These are phyloP conservation scores for Pythium folliculosum DNA, from an alignment of 352 stramenopile genomes.

Conservation along the genomic window DNA sequence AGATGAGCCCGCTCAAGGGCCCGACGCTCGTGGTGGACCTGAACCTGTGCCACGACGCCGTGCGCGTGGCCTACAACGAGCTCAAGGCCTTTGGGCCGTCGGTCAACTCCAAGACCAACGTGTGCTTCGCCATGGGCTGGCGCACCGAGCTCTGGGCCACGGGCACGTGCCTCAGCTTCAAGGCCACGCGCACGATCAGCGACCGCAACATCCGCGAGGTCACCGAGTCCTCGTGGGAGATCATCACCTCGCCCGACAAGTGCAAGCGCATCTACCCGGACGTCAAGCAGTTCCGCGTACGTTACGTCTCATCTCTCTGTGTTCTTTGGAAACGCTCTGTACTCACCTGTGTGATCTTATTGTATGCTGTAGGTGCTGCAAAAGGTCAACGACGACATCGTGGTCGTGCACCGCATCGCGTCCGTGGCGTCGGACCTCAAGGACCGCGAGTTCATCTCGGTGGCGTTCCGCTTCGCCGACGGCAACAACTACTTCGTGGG, in stretches of 20 bases:
- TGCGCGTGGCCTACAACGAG: conserved; percentile 79
- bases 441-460: conserved; percentile 78
- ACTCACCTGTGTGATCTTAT: too few relatives aligned
- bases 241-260: conserved; percentile 83
- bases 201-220: conserved; percentile 77
- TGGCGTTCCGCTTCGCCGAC: conserved; percentile 73
- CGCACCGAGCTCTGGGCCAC: conserved; percentile 83
- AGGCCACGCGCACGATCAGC: conserved; percentile 57
- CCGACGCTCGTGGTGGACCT: conserved; percentile 76
- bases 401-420: conserved; percentile 76
- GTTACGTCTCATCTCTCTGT: too few relatives aligned
- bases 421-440: conserved; percentile 73
- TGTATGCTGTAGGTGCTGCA: conserved; percentile 60
- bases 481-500: conserved; percentile 81
- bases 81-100: conserved; percentile 73
- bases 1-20: conserved; percentile 78
- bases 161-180: conserved; percentile 76
- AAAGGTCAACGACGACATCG: conserved; percentile 84
- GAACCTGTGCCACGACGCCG: conserved; percentile 76
- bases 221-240: conserved; percentile 75
- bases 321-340: conserved; percentile 4
- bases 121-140: conserved; percentile 87
- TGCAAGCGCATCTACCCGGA: conserved; percentile 85
- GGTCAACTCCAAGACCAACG: conserved; percentile 83
- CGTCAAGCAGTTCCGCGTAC: conserved; percentile 78